Conservation (phyloP, 495 filamentous ascomycete genomes). For the Emericellopsis terricola region DNA sequence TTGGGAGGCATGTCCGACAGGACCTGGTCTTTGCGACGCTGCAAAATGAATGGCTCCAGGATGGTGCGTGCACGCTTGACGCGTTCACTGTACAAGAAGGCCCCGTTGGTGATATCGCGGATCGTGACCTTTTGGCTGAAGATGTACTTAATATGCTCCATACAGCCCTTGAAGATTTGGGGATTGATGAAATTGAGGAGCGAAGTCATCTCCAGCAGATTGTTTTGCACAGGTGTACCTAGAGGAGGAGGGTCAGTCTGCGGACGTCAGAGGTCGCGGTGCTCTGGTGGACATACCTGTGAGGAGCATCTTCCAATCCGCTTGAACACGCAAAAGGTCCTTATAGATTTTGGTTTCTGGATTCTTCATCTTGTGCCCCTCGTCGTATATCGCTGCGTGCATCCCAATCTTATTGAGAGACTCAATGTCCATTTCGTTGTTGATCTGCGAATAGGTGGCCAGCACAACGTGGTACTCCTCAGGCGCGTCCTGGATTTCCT, state of each 20-base stretch:
- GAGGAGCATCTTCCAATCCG: conserved; percentile 64
- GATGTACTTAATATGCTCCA: conserved; percentile 57
- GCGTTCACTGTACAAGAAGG: conserved; percentile 67
- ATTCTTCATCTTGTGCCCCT: conserved; percentile 86
- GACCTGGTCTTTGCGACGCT: conserved; percentile 90
- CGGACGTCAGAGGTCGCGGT: no score
- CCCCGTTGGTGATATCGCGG: conserved; percentile 50
- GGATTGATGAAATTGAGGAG: conserved; percentile 86
- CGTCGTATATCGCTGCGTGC: conserved; percentile 69
- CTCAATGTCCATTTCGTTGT: conserved; percentile 17
- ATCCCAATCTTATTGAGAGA: conserved; percentile 23
- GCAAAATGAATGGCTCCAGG: conserved; percentile 85
- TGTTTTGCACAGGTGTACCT: conserved; percentile 91
- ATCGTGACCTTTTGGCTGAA: conserved; percentile 85
- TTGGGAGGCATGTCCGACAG: conserved; percentile 75
- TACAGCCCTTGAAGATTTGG: conserved; percentile 52
- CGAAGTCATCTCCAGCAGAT: conserved; percentile 76
- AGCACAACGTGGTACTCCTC: conserved; percentile 66
- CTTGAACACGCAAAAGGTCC: conserved; percentile 57
- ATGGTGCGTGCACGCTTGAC: conserved; percentile 77
- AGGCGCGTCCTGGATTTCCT: conserved; percentile 41
- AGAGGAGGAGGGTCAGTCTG: no score
- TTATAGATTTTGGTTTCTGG: conserved; percentile 62
- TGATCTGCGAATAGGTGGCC: conserved; percentile 56
- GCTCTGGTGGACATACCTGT: conserved; percentile 33